Evolutionary conservation across 768 basidiomycete genomes (phyloP), one percentile per base, ranked within the genome.

Genomic region (Sporobolomyces phaffii): DNA sequence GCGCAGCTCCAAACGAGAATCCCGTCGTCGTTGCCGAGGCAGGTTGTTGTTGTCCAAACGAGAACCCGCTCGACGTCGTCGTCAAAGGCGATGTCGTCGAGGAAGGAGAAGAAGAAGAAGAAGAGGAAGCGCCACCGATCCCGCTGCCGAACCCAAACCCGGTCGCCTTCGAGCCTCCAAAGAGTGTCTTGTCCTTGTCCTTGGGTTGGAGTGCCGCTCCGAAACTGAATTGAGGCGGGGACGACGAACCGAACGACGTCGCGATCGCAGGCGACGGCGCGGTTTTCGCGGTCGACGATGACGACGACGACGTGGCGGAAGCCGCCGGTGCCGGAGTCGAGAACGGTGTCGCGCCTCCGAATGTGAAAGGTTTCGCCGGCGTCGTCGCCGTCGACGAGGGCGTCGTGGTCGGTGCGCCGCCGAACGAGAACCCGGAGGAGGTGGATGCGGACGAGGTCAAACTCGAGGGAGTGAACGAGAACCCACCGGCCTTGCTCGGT

Each of bases 241-340:
- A 64, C 7, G 64, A 31, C 0, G 64, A 34, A 38, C 69, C 69
- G 45, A 71, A 71, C 20, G 62, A 56, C 28, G 61, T 70, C 5
- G 69, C 51, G 69, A 71, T 66, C 2, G 69, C 62, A n/a, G 69
- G 69, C 1, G 65, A 64, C 0, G 63, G 40, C 2, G 69, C 44
- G 22, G 69, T 61, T 49, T 62, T 61, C 51, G 43, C 20, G 26
- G 45, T 31, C 33, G 51, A 54, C 15, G 50, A 52, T 5, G 50
- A 51, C 3, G 49, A 29, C 5, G 49, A 10, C 13, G 36, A 10
- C n/a, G 59, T 17, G 36, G 22, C 18, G 6, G 56, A 26, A 22
- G 52, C 17, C 38, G 38, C 9, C 9, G 38, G 9, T 3, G 22
- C 26, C 22, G 63, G 59, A 2, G 47, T 61, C 24, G 68, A 65